Conservation (phyloP, 306 rosid genomes). For the Cicer bijugum region DNA sequence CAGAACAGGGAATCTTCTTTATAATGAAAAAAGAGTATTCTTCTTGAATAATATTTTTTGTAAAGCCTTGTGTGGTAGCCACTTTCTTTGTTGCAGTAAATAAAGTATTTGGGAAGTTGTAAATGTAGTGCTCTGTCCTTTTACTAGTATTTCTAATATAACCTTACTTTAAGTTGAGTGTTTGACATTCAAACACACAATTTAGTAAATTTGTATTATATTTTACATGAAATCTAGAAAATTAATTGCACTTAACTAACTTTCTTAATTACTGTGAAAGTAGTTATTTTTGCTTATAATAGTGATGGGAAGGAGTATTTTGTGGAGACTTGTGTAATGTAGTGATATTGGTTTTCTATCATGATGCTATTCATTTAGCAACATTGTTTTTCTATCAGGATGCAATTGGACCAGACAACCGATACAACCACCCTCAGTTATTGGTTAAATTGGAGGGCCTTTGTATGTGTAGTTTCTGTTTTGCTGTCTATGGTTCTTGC, state of each 20-base stretch:
- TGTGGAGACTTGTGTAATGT: not conserved
- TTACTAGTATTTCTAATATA: too few relatives aligned
- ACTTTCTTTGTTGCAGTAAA: conserved; percentile 27
- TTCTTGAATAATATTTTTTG: not conserved
- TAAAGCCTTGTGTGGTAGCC: not conserved
- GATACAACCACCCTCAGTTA: conserved; percentile 65
- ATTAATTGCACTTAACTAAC: too few relatives aligned
- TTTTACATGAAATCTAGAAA: too few relatives aligned
- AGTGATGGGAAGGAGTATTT: not conserved
- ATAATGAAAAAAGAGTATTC: not conserved
- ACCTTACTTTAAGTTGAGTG: too few relatives aligned
- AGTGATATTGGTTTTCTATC: not conserved
- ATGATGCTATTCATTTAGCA: conserved; percentile 11
- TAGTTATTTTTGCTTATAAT: too few relatives aligned
- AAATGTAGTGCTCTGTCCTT: too few relatives aligned
- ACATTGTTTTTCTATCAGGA: conserved; percentile 51
- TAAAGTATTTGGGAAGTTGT: not conserved
- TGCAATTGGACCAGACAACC: conserved; percentile 51
- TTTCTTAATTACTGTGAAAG: too few relatives aligned
- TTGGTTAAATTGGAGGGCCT: conserved; percentile 82
- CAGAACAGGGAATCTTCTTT: not conserved
- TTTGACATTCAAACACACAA: too few relatives aligned
- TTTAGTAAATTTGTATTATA: too few relatives aligned
- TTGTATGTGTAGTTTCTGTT: conserved; percentile 61
- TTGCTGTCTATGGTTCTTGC: conserved; percentile 55